phyloP scores from a whole-genome alignment of 116 monocot genomes.

The Zostera marina region DNA sequence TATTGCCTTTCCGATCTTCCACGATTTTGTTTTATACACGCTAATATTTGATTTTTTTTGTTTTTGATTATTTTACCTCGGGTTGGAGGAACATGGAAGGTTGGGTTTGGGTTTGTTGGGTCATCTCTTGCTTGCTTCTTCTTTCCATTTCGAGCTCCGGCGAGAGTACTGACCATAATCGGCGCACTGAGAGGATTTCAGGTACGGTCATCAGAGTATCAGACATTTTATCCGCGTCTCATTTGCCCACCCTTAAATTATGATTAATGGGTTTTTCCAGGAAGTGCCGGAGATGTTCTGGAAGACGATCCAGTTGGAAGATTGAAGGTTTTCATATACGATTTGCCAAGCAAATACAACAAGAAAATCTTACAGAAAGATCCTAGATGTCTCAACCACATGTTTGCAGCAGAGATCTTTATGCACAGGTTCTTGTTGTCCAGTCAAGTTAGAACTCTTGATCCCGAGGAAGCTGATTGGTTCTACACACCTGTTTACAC shows the following conservation, averaged over 20 bases:
- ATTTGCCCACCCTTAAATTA: no score
- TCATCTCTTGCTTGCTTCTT: conserved; percentile 10
- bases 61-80: not conserved
- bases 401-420: conserved; percentile 97
- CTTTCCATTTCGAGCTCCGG: conserved; percentile 8
- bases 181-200: conserved; percentile 67
- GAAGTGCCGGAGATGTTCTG: conserved; percentile 88
- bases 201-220: conserved; percentile 15
- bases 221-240: not conserved
- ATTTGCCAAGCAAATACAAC: conserved; percentile 91
- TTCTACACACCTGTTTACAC: conserved; percentile 93
- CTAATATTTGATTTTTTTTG: not conserved
- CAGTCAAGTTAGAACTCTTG: conserved; percentile 81
- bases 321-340: conserved; percentile 87
- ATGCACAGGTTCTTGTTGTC: conserved; percentile 95
- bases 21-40: not conserved
- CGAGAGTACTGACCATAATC: conserved; percentile 17
- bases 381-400: conserved; percentile 78
- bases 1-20: not conserved
- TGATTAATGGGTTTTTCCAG: not conserved
- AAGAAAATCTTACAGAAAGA: conserved; percentile 83
- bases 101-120: conserved; percentile 13
- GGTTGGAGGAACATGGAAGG: conserved; percentile 7
- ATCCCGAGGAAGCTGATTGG: conserved; percentile 97
- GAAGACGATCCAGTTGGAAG: conserved; percentile 90